phyloP scores from a whole-genome alignment of 768 basidiomycete genomes.

The Coprinopsis marcescibilis region DNA sequence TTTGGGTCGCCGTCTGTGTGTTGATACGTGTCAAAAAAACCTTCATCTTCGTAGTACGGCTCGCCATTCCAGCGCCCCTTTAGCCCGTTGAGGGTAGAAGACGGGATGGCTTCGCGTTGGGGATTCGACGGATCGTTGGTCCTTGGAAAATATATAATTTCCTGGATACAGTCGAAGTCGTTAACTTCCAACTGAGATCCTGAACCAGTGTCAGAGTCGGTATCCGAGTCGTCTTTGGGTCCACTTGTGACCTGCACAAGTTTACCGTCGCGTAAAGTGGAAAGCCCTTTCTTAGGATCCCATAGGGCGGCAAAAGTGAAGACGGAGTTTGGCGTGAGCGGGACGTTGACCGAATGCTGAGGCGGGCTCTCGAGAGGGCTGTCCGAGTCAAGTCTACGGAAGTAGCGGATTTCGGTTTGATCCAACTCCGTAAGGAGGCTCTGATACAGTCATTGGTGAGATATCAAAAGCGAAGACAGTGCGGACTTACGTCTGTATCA shows the following conservation, averaged over 20 bases:
- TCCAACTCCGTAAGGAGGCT: constrained; percentile 2
- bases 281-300: constrained; percentile 10
- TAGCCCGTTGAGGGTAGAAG: neutral
- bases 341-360: constrained; percentile 1
- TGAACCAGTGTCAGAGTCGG: neutral
- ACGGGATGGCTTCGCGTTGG: neutral
- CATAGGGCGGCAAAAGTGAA: constrained; percentile 11
- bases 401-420: neutral
- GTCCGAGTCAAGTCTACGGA: neutral
- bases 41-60: constrained; percentile 5
- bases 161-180: neutral
- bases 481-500: constrained; percentile 8
- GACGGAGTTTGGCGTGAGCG: constrained; percentile 6
- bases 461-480: neutral
- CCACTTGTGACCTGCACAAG: neutral
- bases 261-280: constrained; percentile 6
- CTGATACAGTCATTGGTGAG: neutral
- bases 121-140: neutral
- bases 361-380: constrained; percentile 1
- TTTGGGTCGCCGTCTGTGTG: neutral
- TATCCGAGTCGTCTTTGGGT: neutral
- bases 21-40: constrained; percentile 8
- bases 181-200: neutral
- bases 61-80: neutral
- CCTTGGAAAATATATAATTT: constrained; percentile 2